Evolutionary conservation across 257 asterid species (phyloP).

Genomic region (Thymus mandschuricus): DNA sequence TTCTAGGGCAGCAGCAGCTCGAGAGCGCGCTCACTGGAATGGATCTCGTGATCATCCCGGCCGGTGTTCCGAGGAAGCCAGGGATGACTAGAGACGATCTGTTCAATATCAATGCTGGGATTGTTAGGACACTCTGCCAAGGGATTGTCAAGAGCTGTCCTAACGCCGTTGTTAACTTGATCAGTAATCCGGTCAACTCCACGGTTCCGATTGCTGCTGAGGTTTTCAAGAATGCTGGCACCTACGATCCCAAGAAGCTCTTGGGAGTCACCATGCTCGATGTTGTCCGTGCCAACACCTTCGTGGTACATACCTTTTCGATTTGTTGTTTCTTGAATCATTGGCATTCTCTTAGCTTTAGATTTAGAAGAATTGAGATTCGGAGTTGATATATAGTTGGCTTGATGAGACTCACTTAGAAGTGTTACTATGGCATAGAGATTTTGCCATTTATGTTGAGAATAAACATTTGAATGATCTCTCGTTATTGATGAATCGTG

Average conservation of each 20-base stretch:
- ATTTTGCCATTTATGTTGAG: not conserved
- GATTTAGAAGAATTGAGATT: not conserved
- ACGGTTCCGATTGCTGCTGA: conserved; percentile 94
- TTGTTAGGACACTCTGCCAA: conserved; percentile 79
- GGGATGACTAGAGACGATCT: conserved; percentile 95
- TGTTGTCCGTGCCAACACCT: conserved; percentile 89
- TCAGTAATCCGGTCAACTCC: conserved; percentile 91
- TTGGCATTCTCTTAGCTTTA: not conserved
- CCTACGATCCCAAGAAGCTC: conserved; percentile 81
- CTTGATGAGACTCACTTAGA: not conserved
- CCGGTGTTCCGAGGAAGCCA: conserved; percentile 93
- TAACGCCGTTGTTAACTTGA: conserved; percentile 77
- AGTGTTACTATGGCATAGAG: not conserved
- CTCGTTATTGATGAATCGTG: not conserved
- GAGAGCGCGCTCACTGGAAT: conserved; percentile 86
- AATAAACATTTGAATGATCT: not conserved
- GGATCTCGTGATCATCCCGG: conserved; percentile 88
- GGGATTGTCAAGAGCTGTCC: conserved; percentile 82
- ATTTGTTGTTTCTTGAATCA: not conserved
- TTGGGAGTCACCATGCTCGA: conserved; percentile 94
- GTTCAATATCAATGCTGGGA: conserved; percentile 90
- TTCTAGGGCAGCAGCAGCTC: conserved; percentile 74
- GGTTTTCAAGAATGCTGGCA: conserved; percentile 91
- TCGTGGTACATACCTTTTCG: conserved; percentile 55
- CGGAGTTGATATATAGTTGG: not conserved